Evolutionary conservation across 1,139 yeast species (phyloP).

Genomic region (Kazachstania sp.): DNA sequence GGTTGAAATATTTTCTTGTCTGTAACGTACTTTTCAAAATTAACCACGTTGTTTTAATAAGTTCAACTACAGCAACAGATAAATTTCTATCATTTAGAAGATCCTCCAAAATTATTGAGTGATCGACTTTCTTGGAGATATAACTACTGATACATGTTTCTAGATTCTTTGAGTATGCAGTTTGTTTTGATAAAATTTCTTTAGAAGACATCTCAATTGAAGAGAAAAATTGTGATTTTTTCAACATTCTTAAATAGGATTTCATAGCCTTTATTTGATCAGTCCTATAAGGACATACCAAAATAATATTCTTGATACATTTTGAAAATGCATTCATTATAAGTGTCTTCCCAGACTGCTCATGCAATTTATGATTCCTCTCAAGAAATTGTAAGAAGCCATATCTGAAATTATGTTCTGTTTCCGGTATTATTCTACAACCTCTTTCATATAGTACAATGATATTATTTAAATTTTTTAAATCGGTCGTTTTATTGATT

Average conservation of each 20-base stretch:
- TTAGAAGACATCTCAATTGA: conserved; percentile 14
- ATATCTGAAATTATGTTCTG: conserved; percentile 13
- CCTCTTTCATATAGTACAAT: conserved; percentile 20
- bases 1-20: conserved; percentile 39
- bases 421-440: conserved; percentile 13
- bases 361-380: conserved; percentile 8
- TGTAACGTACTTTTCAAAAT: conserved; percentile 29
- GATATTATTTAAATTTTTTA: background rate
- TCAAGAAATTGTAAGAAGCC: conserved; percentile 16
- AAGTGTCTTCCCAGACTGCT: conserved; percentile 6
- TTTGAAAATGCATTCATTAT: conserved; percentile 12
- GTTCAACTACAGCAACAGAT: conserved; percentile 33
- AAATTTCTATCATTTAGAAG: conserved; percentile 31
- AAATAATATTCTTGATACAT: conserved; percentile 9
- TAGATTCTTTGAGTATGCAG: conserved; percentile 19
- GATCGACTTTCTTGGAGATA: conserved; percentile 13
- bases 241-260: conserved; percentile 17
- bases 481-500: background rate
- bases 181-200: conserved; percentile 19
- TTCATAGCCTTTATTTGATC: conserved; percentile 12
- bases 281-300: conserved; percentile 12
- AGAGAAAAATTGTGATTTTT: conserved; percentile 18
- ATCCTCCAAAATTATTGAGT: conserved; percentile 18
- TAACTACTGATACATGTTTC: conserved; percentile 21
- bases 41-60: conserved; percentile 35